A percentile compares a stretch with the other conserved stretches of the same genome.
Evolutionary conservation across 139 green algal genomes (phyloP).

Genomic region (Monoraphidium neglectum): DNA sequence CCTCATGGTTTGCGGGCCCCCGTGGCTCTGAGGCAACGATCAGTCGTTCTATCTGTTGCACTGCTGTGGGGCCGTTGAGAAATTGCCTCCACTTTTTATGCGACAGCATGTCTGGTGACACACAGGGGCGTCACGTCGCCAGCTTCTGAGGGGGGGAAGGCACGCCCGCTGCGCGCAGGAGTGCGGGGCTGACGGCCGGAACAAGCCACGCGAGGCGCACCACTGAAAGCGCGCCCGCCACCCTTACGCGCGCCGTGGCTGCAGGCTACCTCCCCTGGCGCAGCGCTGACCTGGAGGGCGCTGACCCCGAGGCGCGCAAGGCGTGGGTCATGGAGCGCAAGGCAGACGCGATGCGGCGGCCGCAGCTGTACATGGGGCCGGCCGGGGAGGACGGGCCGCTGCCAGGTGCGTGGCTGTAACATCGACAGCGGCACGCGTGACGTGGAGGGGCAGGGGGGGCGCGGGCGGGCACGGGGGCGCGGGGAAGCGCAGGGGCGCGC

Average conservation of each 20-base stretch:
- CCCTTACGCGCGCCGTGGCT: no score
- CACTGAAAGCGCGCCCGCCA: no score
- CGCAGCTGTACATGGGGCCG: not conserved
- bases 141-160: not conserved
- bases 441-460: no score
- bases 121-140: not conserved
- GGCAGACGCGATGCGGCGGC: slow-evolving; percentile 13
- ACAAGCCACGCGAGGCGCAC: no score
- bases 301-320: slow-evolving; percentile 3
- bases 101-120: no score
- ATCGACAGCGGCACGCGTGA: not conserved
- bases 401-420: not conserved
- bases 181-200: no score
- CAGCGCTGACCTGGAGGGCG: not conserved
- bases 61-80: not conserved
- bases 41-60: no score
- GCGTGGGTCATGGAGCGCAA: slow-evolving; percentile 24
- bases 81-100: no score
- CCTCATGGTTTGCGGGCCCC: not conserved
- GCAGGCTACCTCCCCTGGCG: slow-evolving; percentile 44
- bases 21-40: not conserved
- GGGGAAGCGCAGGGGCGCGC: no score
- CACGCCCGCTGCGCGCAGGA: not conserved
- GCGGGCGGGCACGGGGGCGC: no score
- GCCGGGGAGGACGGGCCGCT: slow-evolving; percentile 3